These are phyloP conservation scores for Aegilops umbellulata DNA, from an alignment of 176 grass and related monocot genomes.

Conservation along the genomic window DNA sequence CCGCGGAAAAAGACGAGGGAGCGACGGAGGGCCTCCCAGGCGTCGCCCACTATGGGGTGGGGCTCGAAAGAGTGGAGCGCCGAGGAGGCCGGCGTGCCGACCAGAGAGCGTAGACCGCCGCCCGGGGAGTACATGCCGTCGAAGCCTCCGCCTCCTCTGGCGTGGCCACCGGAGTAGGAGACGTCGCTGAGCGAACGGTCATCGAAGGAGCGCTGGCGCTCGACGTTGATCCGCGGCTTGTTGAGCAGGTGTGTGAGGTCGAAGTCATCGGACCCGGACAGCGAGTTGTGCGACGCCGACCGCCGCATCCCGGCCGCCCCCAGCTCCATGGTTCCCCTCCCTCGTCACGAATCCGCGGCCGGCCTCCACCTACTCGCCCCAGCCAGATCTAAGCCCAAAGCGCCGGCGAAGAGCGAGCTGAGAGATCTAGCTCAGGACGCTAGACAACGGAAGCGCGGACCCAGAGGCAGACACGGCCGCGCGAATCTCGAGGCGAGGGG, in stretches of 20 bases:
- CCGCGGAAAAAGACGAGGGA: conserved; percentile 70
- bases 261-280: conserved; percentile 64
- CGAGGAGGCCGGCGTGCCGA: conserved; percentile 60
- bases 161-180: conserved; percentile 50
- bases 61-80: conserved; percentile 68
- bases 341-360: neutral
- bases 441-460: neutral
- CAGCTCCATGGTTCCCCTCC: conserved; percentile 31
- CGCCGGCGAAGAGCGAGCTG: conserved; percentile 30
- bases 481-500: conserved; percentile 34
- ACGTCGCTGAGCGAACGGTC: conserved; percentile 75
- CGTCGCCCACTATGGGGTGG: conserved; percentile 61
- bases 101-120: conserved; percentile 52
- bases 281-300: conserved; percentile 53
- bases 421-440: conserved; percentile 35
- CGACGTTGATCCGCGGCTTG: conserved; percentile 65
- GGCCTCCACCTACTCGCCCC: neutral
- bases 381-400: conserved; percentile 34
- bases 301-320: conserved; percentile 40
- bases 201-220: conserved; percentile 75
- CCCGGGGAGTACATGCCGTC: conserved; percentile 79
- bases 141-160: conserved; percentile 19
- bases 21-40: conserved; percentile 70
- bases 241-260: conserved; percentile 62
- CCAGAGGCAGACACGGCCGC: conserved; percentile 21